Evolutionary conservation across 805 yeast species (phyloP), one percentile per base, ranked within the genome.

Genomic region (Saccharomycopsis malanga): DNA sequence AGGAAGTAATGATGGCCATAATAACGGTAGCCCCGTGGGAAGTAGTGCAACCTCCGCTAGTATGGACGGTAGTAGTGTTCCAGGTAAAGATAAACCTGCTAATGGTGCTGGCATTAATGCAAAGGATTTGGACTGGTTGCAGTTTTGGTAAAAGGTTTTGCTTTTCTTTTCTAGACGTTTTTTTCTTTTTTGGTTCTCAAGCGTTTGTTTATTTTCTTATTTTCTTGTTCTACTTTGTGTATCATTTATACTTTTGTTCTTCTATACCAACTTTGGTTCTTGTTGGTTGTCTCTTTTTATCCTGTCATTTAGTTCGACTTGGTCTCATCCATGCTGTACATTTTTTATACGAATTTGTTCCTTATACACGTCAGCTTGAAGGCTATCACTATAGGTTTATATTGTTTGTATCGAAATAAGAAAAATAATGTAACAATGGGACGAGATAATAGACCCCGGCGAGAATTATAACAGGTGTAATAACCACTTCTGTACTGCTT

Each of bases 111-210:
- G 14, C 18, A 44, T 48, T n/a, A 35, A 43, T 30, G 21, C 40
- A 24, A 48, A 48, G 35, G 51, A 48, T 17, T 48, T 48, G 34
- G 51, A 48, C 17, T 48, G 51, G 51, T 34, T 48, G 32, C 44
- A 45, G 22, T 45, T 45, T 34, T 45, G 27, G 32, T 20, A 9
- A 36, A 15, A 36, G 12, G 6, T 36, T 36, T 36, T 14, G 12
- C 14, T 36, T 6, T 17, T 36, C 5, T 36, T 17, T 20, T 36
- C 37, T 34, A 18, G n/a, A 7, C 12, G 7, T 27, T 27, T 27
- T 27, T 27, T 27, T 27, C 30, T 27, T 27, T 27, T 27, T 27
- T 27, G n/a, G 6, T 34, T 12, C 12, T 27, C 12, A 12, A 7
- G 30, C 30, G 12, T 27, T 12, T 27, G 12, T 27, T 27, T 27